Evolutionary conservation across 805 yeast genomes (phyloP).

Genomic region (Phaffomyces thermotolerans): DNA sequence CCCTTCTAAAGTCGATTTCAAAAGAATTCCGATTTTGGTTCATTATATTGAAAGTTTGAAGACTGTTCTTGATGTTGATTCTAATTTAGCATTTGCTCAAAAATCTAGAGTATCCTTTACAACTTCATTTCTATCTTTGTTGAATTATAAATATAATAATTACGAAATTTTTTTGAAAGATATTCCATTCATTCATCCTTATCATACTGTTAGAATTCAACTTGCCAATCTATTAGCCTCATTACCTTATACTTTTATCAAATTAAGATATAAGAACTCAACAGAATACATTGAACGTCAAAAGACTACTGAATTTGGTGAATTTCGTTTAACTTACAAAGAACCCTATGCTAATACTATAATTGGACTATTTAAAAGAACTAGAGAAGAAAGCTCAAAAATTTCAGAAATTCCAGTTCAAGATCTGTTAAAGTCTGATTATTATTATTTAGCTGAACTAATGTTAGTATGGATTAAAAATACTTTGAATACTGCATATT

Average conservation of each 20-base stretch:
- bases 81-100: constrained; percentile 58
- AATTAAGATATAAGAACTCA: constrained; percentile 34
- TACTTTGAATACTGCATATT: constrained; percentile 46
- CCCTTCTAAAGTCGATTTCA: constrained; percentile 55
- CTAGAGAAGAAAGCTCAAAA: constrained; percentile 33
- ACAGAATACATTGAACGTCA: constrained; percentile 35
- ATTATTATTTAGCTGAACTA: constrained; percentile 59
- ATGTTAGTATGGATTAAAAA: constrained; percentile 52
- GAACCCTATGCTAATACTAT: constrained; percentile 30
- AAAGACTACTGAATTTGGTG: constrained; percentile 29
- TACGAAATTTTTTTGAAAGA: constrained; percentile 36
- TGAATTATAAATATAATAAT: constrained; percentile 48
- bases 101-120: constrained; percentile 54
- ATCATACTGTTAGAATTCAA: constrained; percentile 63
- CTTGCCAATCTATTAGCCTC: constrained; percentile 47
- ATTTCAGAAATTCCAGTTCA: constrained; percentile 39
- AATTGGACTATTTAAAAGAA: constrained; percentile 35
- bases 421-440: constrained; percentile 50
- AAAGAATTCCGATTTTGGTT: constrained; percentile 54
- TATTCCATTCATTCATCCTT: constrained; percentile 51
- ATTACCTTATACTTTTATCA: constrained; percentile 34
- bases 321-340: constrained; percentile 24
- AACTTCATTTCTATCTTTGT: constrained; percentile 40
- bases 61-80: constrained; percentile 33
- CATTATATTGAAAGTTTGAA: constrained; percentile 39